Base-by-base conservation (phyloP, 169 alveolate species). In the Eimeria tenella region DNA sequence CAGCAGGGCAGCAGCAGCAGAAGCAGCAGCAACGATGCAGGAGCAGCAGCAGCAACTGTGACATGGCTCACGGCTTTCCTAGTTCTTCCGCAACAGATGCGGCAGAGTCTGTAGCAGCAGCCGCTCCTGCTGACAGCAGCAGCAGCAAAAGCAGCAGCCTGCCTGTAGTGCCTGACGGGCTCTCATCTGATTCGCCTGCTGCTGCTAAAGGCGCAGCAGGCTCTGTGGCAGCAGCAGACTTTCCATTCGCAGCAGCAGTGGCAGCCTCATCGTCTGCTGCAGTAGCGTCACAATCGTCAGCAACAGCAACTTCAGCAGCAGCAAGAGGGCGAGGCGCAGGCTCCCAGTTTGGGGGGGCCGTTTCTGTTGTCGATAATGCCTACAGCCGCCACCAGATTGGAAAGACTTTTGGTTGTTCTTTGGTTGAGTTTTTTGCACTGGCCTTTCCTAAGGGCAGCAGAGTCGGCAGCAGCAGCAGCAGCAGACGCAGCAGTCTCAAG, bases 311-410 rank as follows among this genome's bases (percentile, higher is more conserved):
- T 17, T 23, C 84, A 31, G n/a, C 84, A 42, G 62, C 84, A 65
- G 75, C 75, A 42, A 49, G 93, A 10, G 79, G 68, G 70, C 25
- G 81, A 60, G 77, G 60, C 15, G 53, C 73, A 5, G 70, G 70
- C 65, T 50, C 23, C 31, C 81, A 49, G n/a, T 74, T 58, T 4
- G 99, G 99, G 15, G 99, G 99, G 5, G 84, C 84, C 11, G 84
- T 74, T 11, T 74, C 84, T 10, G 84, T 74, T 7, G 84, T 74
- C 6, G 62, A 31, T 8, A 50, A 19, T 31, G 60, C 84, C 19
- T 74, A 25, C 58, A 74, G 84, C 68, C 89, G 98, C 4, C 99
- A 98, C 77, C 96, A 96, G 68, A 96, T 98, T 8, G 98, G 98
- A 68, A 97, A 95, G 94, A 93, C 90, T 77, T 94, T 53, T 94